Base-by-base conservation (phyloP, 495 filamentous ascomycete species). In the Aspergillus conjunctus region DNA sequence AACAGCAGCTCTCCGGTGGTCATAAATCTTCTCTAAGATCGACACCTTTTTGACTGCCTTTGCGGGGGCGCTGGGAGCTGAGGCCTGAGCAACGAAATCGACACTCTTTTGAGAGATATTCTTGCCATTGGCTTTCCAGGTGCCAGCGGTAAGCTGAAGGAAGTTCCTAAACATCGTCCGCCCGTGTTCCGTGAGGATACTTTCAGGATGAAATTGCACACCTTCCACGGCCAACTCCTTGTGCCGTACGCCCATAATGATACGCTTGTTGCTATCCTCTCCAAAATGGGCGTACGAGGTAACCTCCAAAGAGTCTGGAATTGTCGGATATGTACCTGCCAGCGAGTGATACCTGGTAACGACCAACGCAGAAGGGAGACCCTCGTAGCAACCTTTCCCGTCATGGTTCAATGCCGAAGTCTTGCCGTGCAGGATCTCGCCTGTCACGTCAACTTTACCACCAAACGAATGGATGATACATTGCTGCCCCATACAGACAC, bases 401-500 rank as follows among this genome's bases (percentile, higher is more conserved):
- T 99, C 95, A 74, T 99, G 94, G 46, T 84, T 82, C 64, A 99
- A 79, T 17, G 87, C 87, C 15, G 92, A 96, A 26, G 94, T 99
- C 78, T 99, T 99, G 59, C 94, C 94, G 66, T 99, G 94, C 55
- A 98, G 76, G 56, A 98, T 97, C 77, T 98, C 94, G 37, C 95
- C 95, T 9, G 95, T 96, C 46, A 90, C 92, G 71, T 89, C 88
- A 34, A 99, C 94, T 37, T 88, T 85, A 57, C 94, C 94, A 53
- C 94, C 94, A 70, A 94, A 97, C 10, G 89, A 85, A 52, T 91
- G 88, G 64, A 93, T 92, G 31, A 99, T 97, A 73, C 93, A 98
- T 81, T 99, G 94, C 85, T 96, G 88, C 65, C 94, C 94, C 93
- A 99, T 97, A 71, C 94, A 99, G 17, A 99, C 94, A 20, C 94